Evolutionary conservation across 176 grass and related monocot genomes (phyloP).

Genomic region (Luzula sylvatica): DNA sequence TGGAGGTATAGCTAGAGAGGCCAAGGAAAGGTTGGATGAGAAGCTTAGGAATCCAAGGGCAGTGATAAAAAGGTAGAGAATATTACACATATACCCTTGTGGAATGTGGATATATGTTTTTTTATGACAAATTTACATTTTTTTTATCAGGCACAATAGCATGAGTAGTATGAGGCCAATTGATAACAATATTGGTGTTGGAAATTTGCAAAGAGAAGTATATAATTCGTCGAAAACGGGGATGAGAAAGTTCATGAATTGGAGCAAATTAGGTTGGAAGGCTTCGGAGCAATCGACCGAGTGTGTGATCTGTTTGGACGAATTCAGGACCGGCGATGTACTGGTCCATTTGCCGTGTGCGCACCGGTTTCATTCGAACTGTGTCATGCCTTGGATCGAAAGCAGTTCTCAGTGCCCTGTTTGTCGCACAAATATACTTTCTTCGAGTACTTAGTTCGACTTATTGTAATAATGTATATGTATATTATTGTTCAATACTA

Average conservation of each 20-base stretch:
- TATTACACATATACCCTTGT: background rate
- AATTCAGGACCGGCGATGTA: slow-evolving; percentile 61
- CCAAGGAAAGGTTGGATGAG: slow-evolving; percentile 80
- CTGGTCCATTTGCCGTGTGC: slow-evolving; percentile 66
- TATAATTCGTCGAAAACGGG: slow-evolving; percentile 43
- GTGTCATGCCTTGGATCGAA: slow-evolving; percentile 74
- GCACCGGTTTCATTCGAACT: slow-evolving; percentile 89
- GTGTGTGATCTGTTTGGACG: slow-evolving; percentile 86
- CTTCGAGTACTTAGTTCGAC: background rate
- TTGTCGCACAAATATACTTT: slow-evolving; percentile 43
- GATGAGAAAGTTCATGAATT: slow-evolving; percentile 43
- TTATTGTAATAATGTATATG: background rate
- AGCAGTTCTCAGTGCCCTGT: slow-evolving; percentile 55
- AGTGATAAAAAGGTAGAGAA: slow-evolving; percentile 33
- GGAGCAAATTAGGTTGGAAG: slow-evolving; percentile 72
- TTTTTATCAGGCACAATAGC: slow-evolving; percentile 44
- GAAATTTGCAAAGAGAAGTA: slow-evolving; percentile 51
- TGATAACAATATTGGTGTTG: background rate
- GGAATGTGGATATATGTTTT: background rate
- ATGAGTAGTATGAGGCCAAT: slow-evolving; percentile 40
- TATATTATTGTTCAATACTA: background rate
- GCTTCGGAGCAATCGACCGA: slow-evolving; percentile 40
- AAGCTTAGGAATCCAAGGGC: slow-evolving; percentile 36
- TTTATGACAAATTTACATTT: background rate
- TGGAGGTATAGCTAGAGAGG: slow-evolving; percentile 58